Conservation (phyloP, 2,329 filamentous ascomycete genomes). For the Penicillium sp. region DNA sequence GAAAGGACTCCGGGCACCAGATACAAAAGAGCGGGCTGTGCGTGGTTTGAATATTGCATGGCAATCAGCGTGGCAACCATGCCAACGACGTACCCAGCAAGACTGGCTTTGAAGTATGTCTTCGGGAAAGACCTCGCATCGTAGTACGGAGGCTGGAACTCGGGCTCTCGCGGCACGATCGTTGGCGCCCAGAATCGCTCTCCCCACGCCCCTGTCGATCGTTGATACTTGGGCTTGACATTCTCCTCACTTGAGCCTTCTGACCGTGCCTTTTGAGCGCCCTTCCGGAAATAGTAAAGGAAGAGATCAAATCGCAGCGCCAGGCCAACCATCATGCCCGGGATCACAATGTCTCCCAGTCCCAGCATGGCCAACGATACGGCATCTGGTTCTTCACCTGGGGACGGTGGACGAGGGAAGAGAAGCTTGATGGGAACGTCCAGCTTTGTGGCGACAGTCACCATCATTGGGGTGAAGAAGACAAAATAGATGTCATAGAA, state of each 20-base stretch:
- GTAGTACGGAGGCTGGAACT: conserved; percentile 34
- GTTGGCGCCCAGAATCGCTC: conserved; percentile 70
- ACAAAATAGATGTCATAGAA: conserved; percentile 83
- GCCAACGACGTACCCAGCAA: conserved; percentile 71
- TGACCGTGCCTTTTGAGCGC: conserved; percentile 42
- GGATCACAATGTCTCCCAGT: conserved; percentile 88
- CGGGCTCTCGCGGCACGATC: conserved; percentile 21
- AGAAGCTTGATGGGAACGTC: conserved; percentile 92
- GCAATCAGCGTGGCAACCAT: conserved; percentile 72
- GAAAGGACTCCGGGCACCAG: conserved; percentile 80
- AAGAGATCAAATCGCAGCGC: conserved; percentile 90
- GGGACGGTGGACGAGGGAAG: conserved; percentile 61
- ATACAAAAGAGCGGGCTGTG: conserved; percentile 87
- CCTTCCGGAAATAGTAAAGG: conserved; percentile 68
- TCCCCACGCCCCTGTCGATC: conserved; percentile 71
- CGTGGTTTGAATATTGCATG: conserved; percentile 72
- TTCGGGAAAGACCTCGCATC: conserved; percentile 62
- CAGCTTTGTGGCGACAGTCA: conserved; percentile 71
- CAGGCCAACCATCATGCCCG: conserved; percentile 82
- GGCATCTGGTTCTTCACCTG: conserved; percentile 42
- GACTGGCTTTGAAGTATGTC: conserved; percentile 74
- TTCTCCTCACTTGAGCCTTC: conserved; percentile 17
- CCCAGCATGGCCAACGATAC: conserved; percentile 69
- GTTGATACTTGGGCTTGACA: conserved; percentile 40
- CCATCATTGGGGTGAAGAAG: conserved; percentile 53